Evolutionary conservation across 1,284 basidiomycete species (phyloP).

Genomic region (Sanguinoderma infundibulare): DNA sequence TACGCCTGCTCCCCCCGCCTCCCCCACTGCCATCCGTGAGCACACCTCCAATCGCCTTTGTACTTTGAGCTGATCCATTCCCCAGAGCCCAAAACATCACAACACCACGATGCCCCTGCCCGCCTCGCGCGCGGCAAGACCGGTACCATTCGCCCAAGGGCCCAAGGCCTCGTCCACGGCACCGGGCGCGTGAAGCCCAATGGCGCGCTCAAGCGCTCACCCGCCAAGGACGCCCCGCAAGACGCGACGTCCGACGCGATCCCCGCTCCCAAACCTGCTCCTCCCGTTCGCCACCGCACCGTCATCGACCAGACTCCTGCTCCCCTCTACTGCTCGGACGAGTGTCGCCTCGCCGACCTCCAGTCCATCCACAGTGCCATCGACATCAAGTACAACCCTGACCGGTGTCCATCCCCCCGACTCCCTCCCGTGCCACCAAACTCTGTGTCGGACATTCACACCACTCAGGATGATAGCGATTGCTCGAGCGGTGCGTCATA

Average conservation of each 20-base stretch:
- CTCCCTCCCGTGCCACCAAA: slow-evolving; percentile 46
- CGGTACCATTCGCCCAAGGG: slow-evolving; percentile 44
- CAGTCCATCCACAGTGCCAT: slow-evolving; percentile 44
- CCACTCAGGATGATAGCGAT: slow-evolving; percentile 44
- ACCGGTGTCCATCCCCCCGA: slow-evolving; percentile 42
- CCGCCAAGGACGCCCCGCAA: slow-evolving; percentile 33
- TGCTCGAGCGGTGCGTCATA: slow-evolving; percentile 43
- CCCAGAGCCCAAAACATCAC: slow-evolving; percentile 35
- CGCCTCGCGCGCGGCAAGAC: slow-evolving; percentile 45
- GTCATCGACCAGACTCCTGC: slow-evolving; percentile 77
- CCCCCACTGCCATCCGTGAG: slow-evolving; percentile 38
- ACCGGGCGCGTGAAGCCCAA: slow-evolving; percentile 62
- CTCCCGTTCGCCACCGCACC: slow-evolving; percentile 51
- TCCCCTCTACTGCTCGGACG: slow-evolving; percentile 80
- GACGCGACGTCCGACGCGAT: slow-evolving; percentile 31
- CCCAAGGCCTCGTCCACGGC: slow-evolving; percentile 61
- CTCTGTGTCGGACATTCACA: slow-evolving; percentile 37
- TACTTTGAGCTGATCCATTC: slow-evolving; percentile 17
- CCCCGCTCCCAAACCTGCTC: slow-evolving; percentile 14
- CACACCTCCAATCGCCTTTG: slow-evolving; percentile 14
- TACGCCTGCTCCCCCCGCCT: slow-evolving; percentile 41
- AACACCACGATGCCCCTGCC: slow-evolving; percentile 27
- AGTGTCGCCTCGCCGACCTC: slow-evolving; percentile 66
- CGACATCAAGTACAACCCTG: slow-evolving; percentile 51
- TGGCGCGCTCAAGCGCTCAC: slow-evolving; percentile 52